Percentiles rank a stretch among this genome's conserved stretches.
phyloP scores from a whole-genome alignment of 2,329 filamentous ascomycete species.

The Aspergillus tanneri region DNA sequence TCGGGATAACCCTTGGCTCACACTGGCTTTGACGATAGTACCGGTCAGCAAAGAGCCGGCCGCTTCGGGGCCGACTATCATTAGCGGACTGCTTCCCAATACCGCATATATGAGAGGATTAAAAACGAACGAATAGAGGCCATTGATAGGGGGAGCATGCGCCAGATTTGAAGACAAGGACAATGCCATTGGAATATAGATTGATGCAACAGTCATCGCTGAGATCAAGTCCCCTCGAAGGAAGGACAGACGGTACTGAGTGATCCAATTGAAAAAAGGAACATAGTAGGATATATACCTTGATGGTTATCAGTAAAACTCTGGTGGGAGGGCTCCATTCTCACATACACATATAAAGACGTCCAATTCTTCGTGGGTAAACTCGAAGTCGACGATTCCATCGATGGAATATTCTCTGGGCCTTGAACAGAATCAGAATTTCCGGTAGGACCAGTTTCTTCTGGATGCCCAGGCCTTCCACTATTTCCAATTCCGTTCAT shows the following conservation, averaged over 20 bases:
- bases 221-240: constrained; percentile 83
- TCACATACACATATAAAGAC: constrained; percentile 63
- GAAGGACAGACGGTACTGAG: constrained; percentile 79
- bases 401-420: constrained; percentile 67
- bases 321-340: neutral
- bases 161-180: constrained; percentile 90
- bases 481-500: constrained; percentile 26
- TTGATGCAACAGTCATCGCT: constrained; percentile 93
- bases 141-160: constrained; percentile 89
- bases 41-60: constrained; percentile 89
- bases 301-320: constrained; percentile 13
- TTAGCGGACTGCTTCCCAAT: constrained; percentile 84
- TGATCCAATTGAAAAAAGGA: constrained; percentile 85
- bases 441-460: constrained; percentile 24
- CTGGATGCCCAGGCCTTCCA: constrained; percentile 33
- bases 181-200: constrained; percentile 96
- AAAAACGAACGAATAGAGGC: constrained; percentile 90
- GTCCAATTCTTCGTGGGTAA: constrained; percentile 72
- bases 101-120: constrained; percentile 88
- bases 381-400: constrained; percentile 66
- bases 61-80: constrained; percentile 93
- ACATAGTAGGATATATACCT: constrained; percentile 94
- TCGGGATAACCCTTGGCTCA: constrained; percentile 64
- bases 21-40: constrained; percentile 75
- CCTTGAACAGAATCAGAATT: constrained; percentile 46